These are phyloP conservation scores for Zizania latifolia DNA, from an alignment of 176 grass and related monocot species.

Conservation along the genomic window DNA sequence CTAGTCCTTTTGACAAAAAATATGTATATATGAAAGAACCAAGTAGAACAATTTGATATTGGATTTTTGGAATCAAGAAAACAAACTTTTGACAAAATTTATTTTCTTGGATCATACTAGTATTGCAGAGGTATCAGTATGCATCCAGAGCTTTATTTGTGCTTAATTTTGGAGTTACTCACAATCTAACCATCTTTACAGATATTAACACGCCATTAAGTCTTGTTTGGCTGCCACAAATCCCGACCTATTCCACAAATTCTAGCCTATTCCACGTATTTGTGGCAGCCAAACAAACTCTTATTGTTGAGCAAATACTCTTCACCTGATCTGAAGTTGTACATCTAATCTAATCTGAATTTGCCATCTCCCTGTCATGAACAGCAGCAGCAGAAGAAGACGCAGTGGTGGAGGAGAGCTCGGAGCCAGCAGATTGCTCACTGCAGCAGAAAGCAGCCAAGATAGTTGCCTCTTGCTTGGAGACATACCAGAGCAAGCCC, in stretches of 20 bases:
- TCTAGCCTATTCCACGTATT: no score
- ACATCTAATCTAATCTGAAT: not conserved
- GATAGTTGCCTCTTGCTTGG: conserved; percentile 4
- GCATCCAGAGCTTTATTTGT: not conserved
- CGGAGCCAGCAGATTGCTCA: not conserved
- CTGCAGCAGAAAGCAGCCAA: conserved; percentile 19
- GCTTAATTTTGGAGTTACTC: not conserved
- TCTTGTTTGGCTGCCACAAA: no score
- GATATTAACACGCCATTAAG: not conserved
- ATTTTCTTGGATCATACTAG: not conserved
- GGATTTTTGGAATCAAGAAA: not conserved
- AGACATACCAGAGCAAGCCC: conserved; percentile 49
- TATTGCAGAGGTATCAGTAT: not conserved
- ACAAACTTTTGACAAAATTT: not conserved
- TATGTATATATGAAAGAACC: not conserved
- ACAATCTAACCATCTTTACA: not conserved
- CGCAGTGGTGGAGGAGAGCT: not conserved
- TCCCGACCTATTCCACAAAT: no score
- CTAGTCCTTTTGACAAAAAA: no score
- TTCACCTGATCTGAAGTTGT: not conserved
- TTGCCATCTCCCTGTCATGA: not conserved
- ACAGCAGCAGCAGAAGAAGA: not conserved
- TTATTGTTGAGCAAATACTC: not conserved
- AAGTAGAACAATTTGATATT: not conserved
- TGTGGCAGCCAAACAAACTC: no score